Percentiles rank a stretch among this genome's conserved stretches.
phyloP scores from a whole-genome alignment of 75 land plant species.

The Pinus taeda region DNA sequence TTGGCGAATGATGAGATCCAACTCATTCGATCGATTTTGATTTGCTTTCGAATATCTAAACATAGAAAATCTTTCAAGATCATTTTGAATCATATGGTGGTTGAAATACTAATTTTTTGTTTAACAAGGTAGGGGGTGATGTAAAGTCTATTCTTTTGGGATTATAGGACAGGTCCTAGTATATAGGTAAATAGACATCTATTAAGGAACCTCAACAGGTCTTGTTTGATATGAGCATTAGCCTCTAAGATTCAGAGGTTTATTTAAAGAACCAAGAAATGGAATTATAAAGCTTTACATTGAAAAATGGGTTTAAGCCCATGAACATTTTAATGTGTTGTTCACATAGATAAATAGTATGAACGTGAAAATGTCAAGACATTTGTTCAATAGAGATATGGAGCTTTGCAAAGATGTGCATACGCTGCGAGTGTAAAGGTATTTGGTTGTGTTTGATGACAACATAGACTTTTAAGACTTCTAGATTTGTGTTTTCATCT shows the following conservation, averaged over 20 bases:
- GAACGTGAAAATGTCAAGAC: background rate
- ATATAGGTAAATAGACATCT: background rate
- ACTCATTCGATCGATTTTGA: no score
- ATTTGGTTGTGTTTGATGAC: background rate
- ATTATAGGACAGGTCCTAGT: background rate
- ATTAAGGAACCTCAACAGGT: background rate
- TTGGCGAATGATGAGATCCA: no score
- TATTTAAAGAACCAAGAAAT: background rate
- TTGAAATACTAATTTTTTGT: background rate
- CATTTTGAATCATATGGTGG: background rate
- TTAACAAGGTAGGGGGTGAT: background rate
- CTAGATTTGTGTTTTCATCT: background rate
- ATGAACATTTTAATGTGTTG: background rate
- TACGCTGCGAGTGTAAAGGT: background rate
- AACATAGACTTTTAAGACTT: background rate
- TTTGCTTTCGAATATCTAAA: background rate
- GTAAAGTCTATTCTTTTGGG: background rate
- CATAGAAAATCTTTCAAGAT: background rate
- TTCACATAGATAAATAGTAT: background rate
- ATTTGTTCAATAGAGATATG: background rate
- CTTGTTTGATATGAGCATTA: background rate
- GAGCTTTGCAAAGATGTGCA: background rate
- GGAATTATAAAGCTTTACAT: background rate
- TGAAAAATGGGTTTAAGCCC: background rate
- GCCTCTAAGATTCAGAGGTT: background rate